Evolutionary conservation across 2,329 filamentous ascomycete genomes (phyloP).

Genomic region (Epichloe bromicola): DNA sequence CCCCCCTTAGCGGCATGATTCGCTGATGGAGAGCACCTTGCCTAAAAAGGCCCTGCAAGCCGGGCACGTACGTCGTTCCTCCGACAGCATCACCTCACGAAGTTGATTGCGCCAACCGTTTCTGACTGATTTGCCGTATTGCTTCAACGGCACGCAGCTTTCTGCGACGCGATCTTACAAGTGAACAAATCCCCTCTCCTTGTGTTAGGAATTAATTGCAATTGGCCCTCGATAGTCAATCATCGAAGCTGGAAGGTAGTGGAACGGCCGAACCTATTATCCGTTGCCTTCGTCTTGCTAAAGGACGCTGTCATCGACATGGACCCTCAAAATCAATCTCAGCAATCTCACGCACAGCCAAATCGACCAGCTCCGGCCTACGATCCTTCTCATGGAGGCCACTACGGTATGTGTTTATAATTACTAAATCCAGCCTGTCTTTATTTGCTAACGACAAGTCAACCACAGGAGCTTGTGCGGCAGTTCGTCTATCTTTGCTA

Average conservation of each 20-base stretch:
- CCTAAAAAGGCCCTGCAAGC: not conserved
- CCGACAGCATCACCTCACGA: not conserved
- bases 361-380: slow-evolving; percentile 53
- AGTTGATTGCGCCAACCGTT: not conserved
- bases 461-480: slow-evolving; percentile 31
- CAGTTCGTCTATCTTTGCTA: slow-evolving; percentile 19
- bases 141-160: not conserved
- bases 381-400: slow-evolving; percentile 59
- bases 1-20: not conserved
- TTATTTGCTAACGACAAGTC: slow-evolving; percentile 9
- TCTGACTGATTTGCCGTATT: not conserved
- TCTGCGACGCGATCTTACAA: not conserved
- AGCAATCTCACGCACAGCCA: slow-evolving; percentile 42
- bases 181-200: too few relatives aligned
- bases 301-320: slow-evolving; percentile 13
- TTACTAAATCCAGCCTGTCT: not conserved
- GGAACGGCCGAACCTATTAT: not conserved
- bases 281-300: not conserved
- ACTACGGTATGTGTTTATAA: slow-evolving; percentile 51
- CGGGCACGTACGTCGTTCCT: not conserved
- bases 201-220: not conserved
- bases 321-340: slow-evolving; percentile 32
- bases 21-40: not conserved
- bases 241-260: not conserved
- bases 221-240: not conserved